Evolutionary conservation across 345 rosid species (phyloP), one percentile per base, ranked within the genome.

Genomic region (Aquilaria sinensis): DNA sequence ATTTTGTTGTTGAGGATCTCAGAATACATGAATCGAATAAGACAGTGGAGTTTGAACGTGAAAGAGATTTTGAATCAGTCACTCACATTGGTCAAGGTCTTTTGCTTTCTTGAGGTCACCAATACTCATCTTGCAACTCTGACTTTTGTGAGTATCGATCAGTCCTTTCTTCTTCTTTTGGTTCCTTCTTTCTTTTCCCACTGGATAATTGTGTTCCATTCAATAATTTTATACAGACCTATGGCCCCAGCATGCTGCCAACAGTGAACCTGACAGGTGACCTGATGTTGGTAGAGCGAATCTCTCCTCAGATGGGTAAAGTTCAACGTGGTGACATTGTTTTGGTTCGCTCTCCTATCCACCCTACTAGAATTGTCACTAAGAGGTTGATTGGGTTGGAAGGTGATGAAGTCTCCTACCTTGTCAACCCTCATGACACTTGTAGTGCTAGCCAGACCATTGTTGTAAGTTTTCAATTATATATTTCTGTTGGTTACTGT

Each of bases 191-290:
- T 56, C 43, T 56, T 29, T 31, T 48, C 7, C 50, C 60, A 47
- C 57, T 50, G 55, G 14, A 49, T 37, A 23, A 32, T 15, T 47
- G 48, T 31, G 46, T 33, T 3, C 71, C 30, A 61, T 56, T 50
- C 14, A 33, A 34, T 47, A 33, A n/a, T 58, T 53, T 31, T 57
- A 52, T 53, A 67, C 70, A 88, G 91, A 47, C 77, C 10, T 68
- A 59, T 14, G 96, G 97, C 46, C 94, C 97, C 63, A 88, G 94
- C 75, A 91, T 88, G 96, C 68, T 70, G 6, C 97, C 90, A 1
- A 86, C 92, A 14, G 34, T 91, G 29, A 75, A 62, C 66, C 56
- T 78, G 48, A 73, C 81, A 0, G 89, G 89, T 1, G 75, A 80
- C 56, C 4, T 83, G 5, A 33, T 82, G 51, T 52, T 88, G 57